Conservation (phyloP, 768 basidiomycete species). For the Candolleomyces aberdarensis region DNA sequence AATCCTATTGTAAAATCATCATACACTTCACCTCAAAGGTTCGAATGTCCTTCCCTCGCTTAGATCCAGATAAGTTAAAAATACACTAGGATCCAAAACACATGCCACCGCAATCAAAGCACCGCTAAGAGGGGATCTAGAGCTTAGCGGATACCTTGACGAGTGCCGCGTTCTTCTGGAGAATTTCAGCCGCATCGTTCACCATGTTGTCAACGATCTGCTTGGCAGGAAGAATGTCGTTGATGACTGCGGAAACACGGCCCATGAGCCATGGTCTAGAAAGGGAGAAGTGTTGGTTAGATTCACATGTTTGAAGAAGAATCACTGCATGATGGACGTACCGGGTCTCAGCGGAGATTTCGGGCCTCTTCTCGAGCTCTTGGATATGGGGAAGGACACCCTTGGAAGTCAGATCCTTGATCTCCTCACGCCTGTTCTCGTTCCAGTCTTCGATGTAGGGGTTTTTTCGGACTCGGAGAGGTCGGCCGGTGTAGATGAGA, state of each 20-base stretch:
- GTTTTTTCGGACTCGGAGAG: conserved; percentile 80
- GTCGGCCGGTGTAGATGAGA: conserved; percentile 88
- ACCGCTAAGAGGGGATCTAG: conserved; percentile 18
- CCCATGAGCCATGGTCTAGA: conserved; percentile 75
- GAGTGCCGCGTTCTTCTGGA: conserved; percentile 32
- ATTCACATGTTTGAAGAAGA: not conserved
- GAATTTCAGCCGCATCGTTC: conserved; percentile 31
- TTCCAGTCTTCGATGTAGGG: conserved; percentile 85
- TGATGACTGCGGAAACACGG: conserved; percentile 67
- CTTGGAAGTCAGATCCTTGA: conserved; percentile 75
- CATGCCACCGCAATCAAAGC: not conserved
- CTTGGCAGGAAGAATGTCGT: conserved; percentile 80
- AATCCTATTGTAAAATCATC: not conserved
- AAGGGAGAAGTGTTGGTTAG: not conserved
- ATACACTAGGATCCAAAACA: not conserved
- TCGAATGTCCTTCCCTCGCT: not conserved
- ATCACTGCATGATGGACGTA: conserved; percentile 3
- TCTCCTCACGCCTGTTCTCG: conserved; percentile 73
- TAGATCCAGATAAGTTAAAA: not conserved
- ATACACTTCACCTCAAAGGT: not conserved
- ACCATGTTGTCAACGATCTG: conserved; percentile 80
- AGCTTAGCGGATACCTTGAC: conserved; percentile 51
- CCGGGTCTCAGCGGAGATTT: conserved; percentile 64
- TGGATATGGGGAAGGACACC: conserved; percentile 76
- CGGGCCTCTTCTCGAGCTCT: conserved; percentile 78